Evolutionary conservation across 202 grass and related monocot species (phyloP).

Genomic region (Digitaria exilis): DNA sequence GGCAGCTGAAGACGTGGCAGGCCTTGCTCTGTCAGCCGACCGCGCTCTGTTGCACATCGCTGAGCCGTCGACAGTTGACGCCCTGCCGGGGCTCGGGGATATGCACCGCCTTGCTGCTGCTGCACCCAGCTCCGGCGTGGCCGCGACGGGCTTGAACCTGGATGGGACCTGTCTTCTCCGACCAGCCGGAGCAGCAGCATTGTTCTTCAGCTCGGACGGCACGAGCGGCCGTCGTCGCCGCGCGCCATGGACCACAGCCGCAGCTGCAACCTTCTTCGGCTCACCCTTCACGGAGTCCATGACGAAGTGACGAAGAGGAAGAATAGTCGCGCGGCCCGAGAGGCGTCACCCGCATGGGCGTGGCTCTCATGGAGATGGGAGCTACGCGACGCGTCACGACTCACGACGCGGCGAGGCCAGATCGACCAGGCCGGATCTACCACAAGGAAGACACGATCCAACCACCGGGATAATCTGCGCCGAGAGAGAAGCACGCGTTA

Average conservation of each 20-base stretch:
- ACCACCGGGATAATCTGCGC: conserved; percentile 31
- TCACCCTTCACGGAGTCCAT: conserved; percentile 41
- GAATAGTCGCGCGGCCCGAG: conserved; percentile 19
- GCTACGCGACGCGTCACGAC: background rate
- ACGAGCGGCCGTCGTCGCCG: conserved; percentile 48
- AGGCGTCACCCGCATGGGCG: conserved; percentile 47
- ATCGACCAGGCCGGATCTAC: conserved; percentile 48
- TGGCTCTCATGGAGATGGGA: conserved; percentile 37
- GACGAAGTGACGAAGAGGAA: background rate
- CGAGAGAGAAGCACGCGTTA: conserved; percentile 23
- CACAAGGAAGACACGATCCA: conserved; percentile 36
- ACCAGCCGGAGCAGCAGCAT: background rate
- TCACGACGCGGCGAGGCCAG: background rate
- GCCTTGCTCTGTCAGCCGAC: conserved; percentile 59
- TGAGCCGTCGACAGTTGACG: background rate
- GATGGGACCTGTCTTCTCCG: conserved; percentile 41
- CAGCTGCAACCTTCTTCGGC: conserved; percentile 34
- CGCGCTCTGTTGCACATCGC: conserved; percentile 49
- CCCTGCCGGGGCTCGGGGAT: conserved; percentile 33
- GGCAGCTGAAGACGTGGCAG: conserved; percentile 16
- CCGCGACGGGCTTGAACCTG: conserved; percentile 48
- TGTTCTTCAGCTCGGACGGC: conserved; percentile 77
- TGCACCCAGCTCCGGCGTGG: background rate
- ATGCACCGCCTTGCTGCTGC: conserved; percentile 37
- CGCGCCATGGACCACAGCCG: background rate